Evolutionary conservation across 805 yeast species (phyloP).

Genomic region (Yarrowia deformans): DNA sequence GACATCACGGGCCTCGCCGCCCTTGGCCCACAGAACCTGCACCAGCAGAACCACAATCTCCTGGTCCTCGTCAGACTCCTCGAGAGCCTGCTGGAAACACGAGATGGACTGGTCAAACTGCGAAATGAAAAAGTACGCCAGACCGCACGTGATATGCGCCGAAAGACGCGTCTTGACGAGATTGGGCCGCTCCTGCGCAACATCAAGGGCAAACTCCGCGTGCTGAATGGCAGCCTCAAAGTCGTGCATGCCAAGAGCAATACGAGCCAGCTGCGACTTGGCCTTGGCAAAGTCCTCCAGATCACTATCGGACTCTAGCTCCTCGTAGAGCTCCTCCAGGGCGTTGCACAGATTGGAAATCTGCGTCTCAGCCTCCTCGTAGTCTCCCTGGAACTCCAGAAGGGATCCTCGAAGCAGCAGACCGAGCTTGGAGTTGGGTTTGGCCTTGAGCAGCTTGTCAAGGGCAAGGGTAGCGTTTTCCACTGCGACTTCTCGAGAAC

Average conservation of each 20-base stretch:
- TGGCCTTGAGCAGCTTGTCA: constrained; percentile 62
- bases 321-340: constrained; percentile 65
- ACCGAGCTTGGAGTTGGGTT: constrained; percentile 48
- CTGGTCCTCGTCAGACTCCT: constrained; percentile 62
- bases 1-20: constrained; percentile 77
- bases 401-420: constrained; percentile 47
- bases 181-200: constrained; percentile 53
- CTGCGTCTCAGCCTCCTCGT: constrained; percentile 59
- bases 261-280: constrained; percentile 75
- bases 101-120: constrained; percentile 71
- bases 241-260: constrained; percentile 65
- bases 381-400: constrained; percentile 74
- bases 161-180: constrained; percentile 54
- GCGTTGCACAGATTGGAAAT: constrained; percentile 57
- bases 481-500: constrained; percentile 38
- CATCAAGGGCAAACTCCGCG: constrained; percentile 63
- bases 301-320: constrained; percentile 57
- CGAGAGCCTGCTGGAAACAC: constrained; percentile 70
- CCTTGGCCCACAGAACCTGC: constrained; percentile 79
- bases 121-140: constrained; percentile 68
- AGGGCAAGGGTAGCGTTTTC: constrained; percentile 52
- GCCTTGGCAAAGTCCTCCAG: constrained; percentile 63
- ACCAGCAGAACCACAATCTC: constrained; percentile 75
- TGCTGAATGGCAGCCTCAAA: constrained; percentile 67
- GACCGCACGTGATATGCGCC: constrained; percentile 72